Base-by-base conservation (phyloP, 1,284 basidiomycete genomes). In the Cerioporus squamosus region DNA sequence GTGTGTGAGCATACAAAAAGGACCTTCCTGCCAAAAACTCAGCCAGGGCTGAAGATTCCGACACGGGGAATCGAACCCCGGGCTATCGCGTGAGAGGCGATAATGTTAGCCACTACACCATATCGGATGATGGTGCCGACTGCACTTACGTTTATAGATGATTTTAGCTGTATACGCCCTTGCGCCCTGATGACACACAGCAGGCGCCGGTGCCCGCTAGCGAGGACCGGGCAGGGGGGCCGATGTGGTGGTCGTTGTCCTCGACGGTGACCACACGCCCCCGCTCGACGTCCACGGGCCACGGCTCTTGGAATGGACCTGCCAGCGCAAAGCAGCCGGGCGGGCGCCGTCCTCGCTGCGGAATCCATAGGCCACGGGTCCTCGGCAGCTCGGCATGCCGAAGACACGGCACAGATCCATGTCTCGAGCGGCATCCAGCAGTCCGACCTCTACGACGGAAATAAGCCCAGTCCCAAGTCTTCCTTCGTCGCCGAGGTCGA, bases 301-400 rank as follows among this genome's bases (percentile, higher is more conserved):
- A 17, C 50, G 38, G 44, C 10, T 20, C 38, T 20, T 46, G 56
- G 51, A 44, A 61, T 61, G 62, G 57, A 51, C 44, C 5, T 50
- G 51, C 33, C 62, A 51, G 57, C 57, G 29, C 47, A 59, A 22
- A 45, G 55, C 39, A 57, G 62, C 60, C 60, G 57, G 48, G 57
- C 56, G 52, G 49, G 57, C 55, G 62, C 62, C 50, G 62, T 60
- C 33, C 55, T 49, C 49, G 53, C 61, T 58, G 58, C 58, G 61
- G 53, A 56, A 50, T 50, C 59, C 52, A 54, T 59, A 45, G 54
- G 59, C 45, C 54, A 58, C 57, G 57, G 57, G 57, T 47, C 50
- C n/a, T 64, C 62, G 60, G 62, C 62, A 64, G 45, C n/a, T 53
- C 62, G 60, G 57, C 59, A 59, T 59, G 55, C 62, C 62, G 59